Percentiles rank a stretch among this genome's conserved stretches.
phyloP scores from a whole-genome alignment of 2,329 filamentous ascomycete species.

The Clonostachys rhizophaga region DNA sequence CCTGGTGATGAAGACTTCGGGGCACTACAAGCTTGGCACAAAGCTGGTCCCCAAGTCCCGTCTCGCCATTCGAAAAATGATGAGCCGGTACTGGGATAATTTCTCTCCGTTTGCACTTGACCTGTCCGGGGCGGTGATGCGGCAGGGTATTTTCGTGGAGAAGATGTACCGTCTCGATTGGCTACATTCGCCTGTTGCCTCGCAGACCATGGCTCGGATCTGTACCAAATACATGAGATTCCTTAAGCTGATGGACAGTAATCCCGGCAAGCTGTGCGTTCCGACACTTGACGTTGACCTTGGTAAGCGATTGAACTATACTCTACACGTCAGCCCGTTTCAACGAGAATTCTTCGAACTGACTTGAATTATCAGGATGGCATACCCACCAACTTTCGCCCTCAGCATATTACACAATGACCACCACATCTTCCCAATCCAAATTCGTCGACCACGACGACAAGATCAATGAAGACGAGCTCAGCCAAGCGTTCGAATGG shows the following conservation, averaged over 20 bases:
- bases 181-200: slow-evolving; percentile 66
- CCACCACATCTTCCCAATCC: slow-evolving; percentile 1
- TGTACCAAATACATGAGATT: slow-evolving; percentile 63
- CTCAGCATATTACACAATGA: slow-evolving; percentile 45
- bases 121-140: slow-evolving; percentile 58
- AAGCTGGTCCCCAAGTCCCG: background rate
- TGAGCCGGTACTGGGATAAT: slow-evolving; percentile 68
- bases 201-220: slow-evolving; percentile 59
- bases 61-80: slow-evolving; percentile 54
- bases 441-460: slow-evolving; percentile 79
- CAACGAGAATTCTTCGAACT: too few relatives aligned
- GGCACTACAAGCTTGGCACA: background rate
- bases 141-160: slow-evolving; percentile 61
- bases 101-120: slow-evolving; percentile 60
- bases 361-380: slow-evolving; percentile 38
- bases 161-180: slow-evolving; percentile 78
- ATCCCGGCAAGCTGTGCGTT: slow-evolving; percentile 47
- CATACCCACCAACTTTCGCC: slow-evolving; percentile 77
- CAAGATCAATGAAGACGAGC: slow-evolving; percentile 66
- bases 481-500: slow-evolving; percentile 65
- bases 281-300: slow-evolving; percentile 73
- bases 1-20: background rate
- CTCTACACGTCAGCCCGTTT: too few relatives aligned
- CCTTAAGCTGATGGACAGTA: slow-evolving; percentile 47
- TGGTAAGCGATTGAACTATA: slow-evolving; percentile 13